These are phyloP conservation scores for Dipteronia dyeriana DNA, from an alignment of 345 rosid genomes.

Conservation along the genomic window DNA sequence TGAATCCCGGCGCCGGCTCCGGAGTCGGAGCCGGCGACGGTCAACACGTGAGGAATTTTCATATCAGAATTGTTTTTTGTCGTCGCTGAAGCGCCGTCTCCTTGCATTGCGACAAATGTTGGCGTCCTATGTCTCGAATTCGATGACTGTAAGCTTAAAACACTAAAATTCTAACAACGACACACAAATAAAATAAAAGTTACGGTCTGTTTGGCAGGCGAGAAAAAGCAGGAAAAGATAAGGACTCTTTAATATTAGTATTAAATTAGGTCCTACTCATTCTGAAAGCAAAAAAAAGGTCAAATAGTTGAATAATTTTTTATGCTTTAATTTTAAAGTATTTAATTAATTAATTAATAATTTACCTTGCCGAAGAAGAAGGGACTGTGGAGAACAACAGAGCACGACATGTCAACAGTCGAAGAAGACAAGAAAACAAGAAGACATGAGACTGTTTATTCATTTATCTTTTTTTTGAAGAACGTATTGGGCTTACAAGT, in stretches of 20 bases:
- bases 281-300: too few species aligned
- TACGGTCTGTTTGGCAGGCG: neutral
- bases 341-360: neutral
- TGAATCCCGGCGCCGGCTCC: conserved; percentile 97
- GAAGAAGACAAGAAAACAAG: neutral
- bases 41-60: conserved; percentile 69
- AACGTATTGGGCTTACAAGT: too few species aligned
- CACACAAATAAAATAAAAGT: neutral
- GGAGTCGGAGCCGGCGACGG: conserved; percentile 93
- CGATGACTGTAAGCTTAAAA: conserved; percentile 11
- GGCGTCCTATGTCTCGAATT: neutral
- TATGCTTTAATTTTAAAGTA: too few species aligned
- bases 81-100: conserved; percentile 15
- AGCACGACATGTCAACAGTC: neutral
- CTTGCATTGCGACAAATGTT: conserved; percentile 27
- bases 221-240: neutral
- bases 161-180: conserved; percentile 1
- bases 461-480: too few species aligned
- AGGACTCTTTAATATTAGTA: neutral
- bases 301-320: neutral
- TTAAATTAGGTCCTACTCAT: too few species aligned
- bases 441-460: neutral
- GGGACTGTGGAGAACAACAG: neutral
- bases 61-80: conserved; percentile 8
- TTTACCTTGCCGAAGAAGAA: conserved; percentile 13